Conservation (phyloP, 176 grass and related monocot genomes). For the Ananas comosus region DNA sequence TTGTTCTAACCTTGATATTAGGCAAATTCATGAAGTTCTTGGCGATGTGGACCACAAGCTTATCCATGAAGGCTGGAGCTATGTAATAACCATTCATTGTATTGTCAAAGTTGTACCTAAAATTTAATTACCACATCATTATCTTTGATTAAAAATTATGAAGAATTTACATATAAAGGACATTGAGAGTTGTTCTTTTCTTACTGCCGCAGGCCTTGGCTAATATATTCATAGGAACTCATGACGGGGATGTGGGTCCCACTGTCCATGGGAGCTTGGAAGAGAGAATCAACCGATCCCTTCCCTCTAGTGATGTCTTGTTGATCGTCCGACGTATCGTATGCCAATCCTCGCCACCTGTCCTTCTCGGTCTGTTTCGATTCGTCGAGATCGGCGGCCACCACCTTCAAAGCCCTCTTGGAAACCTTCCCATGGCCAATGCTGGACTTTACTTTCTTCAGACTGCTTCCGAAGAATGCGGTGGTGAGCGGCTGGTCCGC, state of each 20-base stretch:
- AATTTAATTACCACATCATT: neutral
- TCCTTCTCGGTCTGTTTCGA: constrained; percentile 37
- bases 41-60: constrained; percentile 82
- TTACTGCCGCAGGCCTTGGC: constrained; percentile 50
- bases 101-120: constrained; percentile 51
- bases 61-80: constrained; percentile 86
- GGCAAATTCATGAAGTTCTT: constrained; percentile 98
- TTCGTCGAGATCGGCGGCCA: constrained; percentile 52
- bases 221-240: constrained; percentile 81
- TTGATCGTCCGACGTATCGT: constrained; percentile 77
- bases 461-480: constrained; percentile 26
- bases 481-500: constrained; percentile 1
- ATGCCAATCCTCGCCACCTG: constrained; percentile 57
- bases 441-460: constrained; percentile 22
- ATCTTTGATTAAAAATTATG: neutral
- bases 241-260: constrained; percentile 87
- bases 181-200: neutral
- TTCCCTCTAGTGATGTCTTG: constrained; percentile 92
- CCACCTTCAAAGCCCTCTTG: constrained; percentile 11
- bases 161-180: neutral
- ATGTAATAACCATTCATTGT: constrained; percentile 64
- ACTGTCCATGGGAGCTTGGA: constrained; percentile 71
- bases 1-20: constrained; percentile 61
- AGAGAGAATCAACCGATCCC: constrained; percentile 55
- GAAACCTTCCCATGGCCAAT: constrained; percentile 3